phyloP scores from a whole-genome alignment of 106 monocot species.

The Allium cepa region DNA sequence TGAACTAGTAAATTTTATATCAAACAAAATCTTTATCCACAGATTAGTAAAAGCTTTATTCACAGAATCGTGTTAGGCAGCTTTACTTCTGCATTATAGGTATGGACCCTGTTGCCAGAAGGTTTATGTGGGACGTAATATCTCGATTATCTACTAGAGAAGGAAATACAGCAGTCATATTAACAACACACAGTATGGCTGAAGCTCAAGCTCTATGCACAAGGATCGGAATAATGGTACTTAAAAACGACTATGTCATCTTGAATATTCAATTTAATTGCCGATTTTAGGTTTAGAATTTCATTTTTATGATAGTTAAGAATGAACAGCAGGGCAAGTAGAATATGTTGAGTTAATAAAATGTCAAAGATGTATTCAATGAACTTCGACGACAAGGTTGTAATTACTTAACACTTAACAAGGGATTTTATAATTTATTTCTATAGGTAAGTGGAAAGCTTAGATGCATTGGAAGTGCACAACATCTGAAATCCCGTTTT shows the following conservation, averaged over 20 bases:
- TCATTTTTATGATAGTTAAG: no score
- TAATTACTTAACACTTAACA: no score
- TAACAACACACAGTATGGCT: slow-evolving; percentile 95
- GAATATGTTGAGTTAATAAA: no score
- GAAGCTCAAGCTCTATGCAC: slow-evolving; percentile 97
- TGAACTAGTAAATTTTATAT: no score
- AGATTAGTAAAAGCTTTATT: no score
- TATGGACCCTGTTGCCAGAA: slow-evolving; percentile 92
- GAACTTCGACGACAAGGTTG: no score
- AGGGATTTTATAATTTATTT: not conserved
- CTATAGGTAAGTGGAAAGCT: slow-evolving; percentile 58
- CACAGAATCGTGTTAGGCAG: no score
- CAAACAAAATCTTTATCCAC: no score
- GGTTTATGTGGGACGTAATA: slow-evolving; percentile 96
- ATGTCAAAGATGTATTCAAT: no score
- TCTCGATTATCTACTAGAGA: slow-evolving; percentile 70
- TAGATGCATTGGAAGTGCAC: slow-evolving; percentile 83
- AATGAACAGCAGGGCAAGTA: no score
- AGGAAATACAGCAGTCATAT: slow-evolving; percentile 84
- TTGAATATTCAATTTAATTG: no score
- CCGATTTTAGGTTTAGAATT: no score
- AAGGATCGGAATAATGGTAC: slow-evolving; percentile 91
- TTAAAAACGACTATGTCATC: not conserved
- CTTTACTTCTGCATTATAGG: slow-evolving; percentile 19
- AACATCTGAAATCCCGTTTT: slow-evolving; percentile 87